Conservation (phyloP, 1,284 basidiomycete genomes). For the Fomitopsis schrenkii region DNA sequence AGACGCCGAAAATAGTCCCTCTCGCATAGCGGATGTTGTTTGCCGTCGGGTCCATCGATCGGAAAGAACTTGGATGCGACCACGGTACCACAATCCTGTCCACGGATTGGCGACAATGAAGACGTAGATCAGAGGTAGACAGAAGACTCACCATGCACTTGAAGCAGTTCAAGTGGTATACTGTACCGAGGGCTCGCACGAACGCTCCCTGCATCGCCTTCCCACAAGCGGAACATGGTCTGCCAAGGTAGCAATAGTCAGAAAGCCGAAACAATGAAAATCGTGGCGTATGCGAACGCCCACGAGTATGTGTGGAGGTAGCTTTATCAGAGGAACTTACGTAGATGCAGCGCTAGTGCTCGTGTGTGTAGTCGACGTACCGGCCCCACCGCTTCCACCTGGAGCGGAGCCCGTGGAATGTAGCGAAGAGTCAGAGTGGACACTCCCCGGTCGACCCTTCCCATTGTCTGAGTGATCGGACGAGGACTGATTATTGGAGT, state of each 20-base stretch:
- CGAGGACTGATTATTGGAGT: constrained; percentile 41
- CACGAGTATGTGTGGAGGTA: background rate
- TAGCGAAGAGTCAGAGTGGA: constrained; percentile 43
- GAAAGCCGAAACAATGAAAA: constrained; percentile 4
- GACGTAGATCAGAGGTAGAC: constrained; percentile 5
- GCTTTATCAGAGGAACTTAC: constrained; percentile 23
- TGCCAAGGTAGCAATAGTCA: constrained; percentile 21
- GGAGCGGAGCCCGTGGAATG: constrained; percentile 42
- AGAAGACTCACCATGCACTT: constrained; percentile 78
- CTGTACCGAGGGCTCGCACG: constrained; percentile 91
- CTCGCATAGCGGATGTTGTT: constrained; percentile 93
- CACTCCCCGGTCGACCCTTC: constrained; percentile 38
- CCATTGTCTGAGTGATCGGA: constrained; percentile 46
- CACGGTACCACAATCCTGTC: constrained; percentile 91
- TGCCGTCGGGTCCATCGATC: constrained; percentile 82
- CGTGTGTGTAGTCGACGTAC: constrained; percentile 40
- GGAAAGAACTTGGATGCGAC: constrained; percentile 99
- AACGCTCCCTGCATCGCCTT: constrained; percentile 90
- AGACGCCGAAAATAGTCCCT: constrained; percentile 96
- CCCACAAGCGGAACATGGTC: constrained; percentile 70
- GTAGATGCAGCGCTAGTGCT: constrained; percentile 26
- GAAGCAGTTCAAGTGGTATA: constrained; percentile 97
- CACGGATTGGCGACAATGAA: constrained; percentile 12
- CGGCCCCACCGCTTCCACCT: constrained; percentile 39
- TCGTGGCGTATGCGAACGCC: constrained; percentile 15